phyloP scores from a whole-genome alignment of 495 filamentous ascomycete genomes.

The Podospora tetraspora region DNA sequence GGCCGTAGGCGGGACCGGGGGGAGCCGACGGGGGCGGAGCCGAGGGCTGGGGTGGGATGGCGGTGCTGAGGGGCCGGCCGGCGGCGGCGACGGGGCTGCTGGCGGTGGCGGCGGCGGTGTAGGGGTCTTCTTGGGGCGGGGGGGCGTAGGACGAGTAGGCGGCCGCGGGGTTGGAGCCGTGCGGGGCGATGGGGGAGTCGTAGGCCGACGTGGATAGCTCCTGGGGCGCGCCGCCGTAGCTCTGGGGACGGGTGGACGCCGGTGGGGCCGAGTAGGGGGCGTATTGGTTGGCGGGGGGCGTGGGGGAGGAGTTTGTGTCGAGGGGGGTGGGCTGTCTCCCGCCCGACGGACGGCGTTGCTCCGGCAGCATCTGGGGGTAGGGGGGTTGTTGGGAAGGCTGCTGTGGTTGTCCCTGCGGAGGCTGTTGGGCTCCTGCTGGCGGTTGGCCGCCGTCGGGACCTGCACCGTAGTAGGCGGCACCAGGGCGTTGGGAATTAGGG shows the following conservation, averaged over 20 bases:
- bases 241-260: conserved; percentile 54
- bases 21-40: conserved; percentile 27
- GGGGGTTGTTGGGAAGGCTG: conserved; percentile 32
- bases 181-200: conserved; percentile 67
- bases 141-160: conserved; percentile 55
- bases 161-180: conserved; percentile 38
- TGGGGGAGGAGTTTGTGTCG: conserved; percentile 38
- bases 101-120: conserved; percentile 32
- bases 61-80: conserved; percentile 21
- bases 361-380: conserved; percentile 32
- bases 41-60: conserved; percentile 25
- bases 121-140: conserved; percentile 47
- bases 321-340: conserved; percentile 44
- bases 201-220: conserved; percentile 82
- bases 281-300: conserved; percentile 39
- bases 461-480: conserved; percentile 39
- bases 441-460: conserved; percentile 37
- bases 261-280: conserved; percentile 41
- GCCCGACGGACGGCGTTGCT: conserved; percentile 35
- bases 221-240: conserved; percentile 67
- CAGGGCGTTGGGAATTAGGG: conserved; percentile 43
- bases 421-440: conserved; percentile 34
- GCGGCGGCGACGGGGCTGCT: conserved; percentile 22
- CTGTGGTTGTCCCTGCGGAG: conserved; percentile 28
- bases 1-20: conserved; percentile 6